Percentiles rank a stretch among this genome's conserved stretches.
Evolutionary conservation across 805 yeast species (phyloP).

Genomic region (Monosporozyma yasuniensis): DNA sequence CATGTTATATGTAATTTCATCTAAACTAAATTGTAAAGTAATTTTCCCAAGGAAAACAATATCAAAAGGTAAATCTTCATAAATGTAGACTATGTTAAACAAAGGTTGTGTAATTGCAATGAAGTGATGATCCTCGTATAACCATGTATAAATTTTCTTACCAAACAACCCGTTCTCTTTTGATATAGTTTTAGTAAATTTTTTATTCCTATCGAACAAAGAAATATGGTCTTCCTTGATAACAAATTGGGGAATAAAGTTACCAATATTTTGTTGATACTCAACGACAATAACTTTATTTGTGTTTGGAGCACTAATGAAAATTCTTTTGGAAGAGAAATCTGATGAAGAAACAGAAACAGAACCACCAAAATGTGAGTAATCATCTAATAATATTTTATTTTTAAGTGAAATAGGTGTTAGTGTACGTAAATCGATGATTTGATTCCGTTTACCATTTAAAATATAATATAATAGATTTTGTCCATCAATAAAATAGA

Average conservation of each 20-base stretch:
- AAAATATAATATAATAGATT: slow-evolving; percentile 9
- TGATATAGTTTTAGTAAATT: slow-evolving; percentile 5
- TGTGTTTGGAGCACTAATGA: slow-evolving; percentile 16
- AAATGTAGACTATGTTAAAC: slow-evolving; percentile 16
- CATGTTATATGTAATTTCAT: slow-evolving; percentile 20
- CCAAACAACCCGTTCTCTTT: slow-evolving; percentile 22
- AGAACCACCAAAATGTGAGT: slow-evolving; percentile 19
- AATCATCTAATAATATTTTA: slow-evolving; percentile 4
- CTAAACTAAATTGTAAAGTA: slow-evolving; percentile 6
- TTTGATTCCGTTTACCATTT: slow-evolving; percentile 1
- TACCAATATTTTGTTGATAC: background rate
- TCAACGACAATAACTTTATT: slow-evolving; percentile 15
- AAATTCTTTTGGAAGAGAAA: slow-evolving; percentile 7
- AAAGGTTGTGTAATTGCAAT: slow-evolving; percentile 20
- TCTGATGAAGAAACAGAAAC: slow-evolving; percentile 7
- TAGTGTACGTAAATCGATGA: slow-evolving; percentile 4
- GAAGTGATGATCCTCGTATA: slow-evolving; percentile 6
- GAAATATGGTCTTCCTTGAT: background rate
- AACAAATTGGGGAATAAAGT: background rate
- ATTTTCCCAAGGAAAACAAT: background rate
- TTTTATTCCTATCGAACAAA: background rate
- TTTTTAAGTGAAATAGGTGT: slow-evolving; percentile 8
- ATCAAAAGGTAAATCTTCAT: slow-evolving; percentile 10
- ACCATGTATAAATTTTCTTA: slow-evolving; percentile 9
- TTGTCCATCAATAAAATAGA: slow-evolving; percentile 10